Evolutionary conservation across 148 eudicot species (phyloP).

Genomic region (Drosera capensis): DNA sequence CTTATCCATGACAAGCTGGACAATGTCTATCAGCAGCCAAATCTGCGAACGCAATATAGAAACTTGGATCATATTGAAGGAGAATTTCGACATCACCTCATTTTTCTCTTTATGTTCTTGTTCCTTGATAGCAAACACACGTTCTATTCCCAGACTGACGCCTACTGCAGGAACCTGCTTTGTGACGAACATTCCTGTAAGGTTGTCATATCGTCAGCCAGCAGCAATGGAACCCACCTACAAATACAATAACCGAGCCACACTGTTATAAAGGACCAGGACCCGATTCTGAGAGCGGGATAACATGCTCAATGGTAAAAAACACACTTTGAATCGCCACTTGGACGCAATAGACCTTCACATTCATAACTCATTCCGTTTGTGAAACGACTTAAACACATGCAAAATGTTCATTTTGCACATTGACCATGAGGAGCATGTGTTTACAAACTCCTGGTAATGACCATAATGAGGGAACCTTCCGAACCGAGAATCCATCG

Average conservation of each 20-base stretch:
- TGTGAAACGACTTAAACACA: no score
- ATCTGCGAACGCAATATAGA: not conserved
- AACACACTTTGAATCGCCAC: no score
- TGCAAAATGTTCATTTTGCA: no score
- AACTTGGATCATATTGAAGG: not conserved
- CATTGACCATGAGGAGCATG: no score
- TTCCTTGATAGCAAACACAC: conserved; percentile 93
- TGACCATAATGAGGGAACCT: no score
- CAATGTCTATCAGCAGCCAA: conserved; percentile 7
- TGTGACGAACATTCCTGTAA: conserved; percentile 87
- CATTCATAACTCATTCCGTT: no score
- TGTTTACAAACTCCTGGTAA: no score
- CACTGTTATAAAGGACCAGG: not conserved
- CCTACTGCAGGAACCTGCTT: conserved; percentile 95
- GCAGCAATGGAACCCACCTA: conserved; percentile 99
- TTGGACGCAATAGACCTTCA: no score
- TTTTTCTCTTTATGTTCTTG: conserved; percentile 65
- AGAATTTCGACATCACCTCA: conserved; percentile 29
- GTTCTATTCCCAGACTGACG: conserved; percentile 86
- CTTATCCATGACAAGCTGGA: no score
- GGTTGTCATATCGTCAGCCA: conserved; percentile 94
- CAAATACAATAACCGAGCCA: not conserved
- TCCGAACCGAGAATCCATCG: no score
- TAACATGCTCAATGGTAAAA: no score
- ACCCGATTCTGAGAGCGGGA: not conserved